phyloP scores from a whole-genome alignment of 2,329 filamentous ascomycete genomes.

The Leptographium radiaticola region DNA sequence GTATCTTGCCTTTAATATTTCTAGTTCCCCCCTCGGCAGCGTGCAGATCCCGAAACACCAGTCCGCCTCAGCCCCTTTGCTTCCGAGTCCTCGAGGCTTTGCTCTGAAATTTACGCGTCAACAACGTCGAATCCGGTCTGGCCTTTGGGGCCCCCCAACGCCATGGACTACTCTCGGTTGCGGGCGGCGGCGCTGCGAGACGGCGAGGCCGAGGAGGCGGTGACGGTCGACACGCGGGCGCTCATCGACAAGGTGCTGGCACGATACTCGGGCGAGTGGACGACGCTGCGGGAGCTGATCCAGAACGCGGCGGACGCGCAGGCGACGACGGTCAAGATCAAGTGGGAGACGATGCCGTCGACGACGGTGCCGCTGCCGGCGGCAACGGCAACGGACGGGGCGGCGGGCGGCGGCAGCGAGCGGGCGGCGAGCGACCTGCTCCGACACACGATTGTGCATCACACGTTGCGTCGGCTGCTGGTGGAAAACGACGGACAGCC shows the following conservation, averaged over 20 bases:
- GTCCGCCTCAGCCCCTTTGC: too few relatives aligned
- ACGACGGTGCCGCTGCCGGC: constrained; percentile 57
- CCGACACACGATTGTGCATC: constrained; percentile 72
- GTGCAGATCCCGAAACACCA: too few relatives aligned
- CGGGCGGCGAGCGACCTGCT: constrained; percentile 45
- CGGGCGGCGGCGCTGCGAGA: constrained; percentile 77
- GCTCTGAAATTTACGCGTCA: too few relatives aligned
- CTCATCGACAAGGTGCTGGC: constrained; percentile 96
- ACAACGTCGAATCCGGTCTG: too few relatives aligned
- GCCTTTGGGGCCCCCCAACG: neutral
- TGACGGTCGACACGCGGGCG: constrained; percentile 93
- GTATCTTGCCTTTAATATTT: neutral
- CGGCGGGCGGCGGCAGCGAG: neutral
- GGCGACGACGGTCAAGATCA: constrained; percentile 77
- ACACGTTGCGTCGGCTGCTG: constrained; percentile 75
- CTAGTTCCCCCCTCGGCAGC: too few relatives aligned
- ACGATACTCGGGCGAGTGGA: constrained; percentile 93
- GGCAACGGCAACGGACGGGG: constrained; percentile 16
- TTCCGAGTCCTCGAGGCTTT: too few relatives aligned
- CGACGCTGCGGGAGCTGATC: constrained; percentile 77
- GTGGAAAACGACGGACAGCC: constrained; percentile 86
- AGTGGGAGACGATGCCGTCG: constrained; percentile 83
- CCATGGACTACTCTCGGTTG: constrained; percentile 62
- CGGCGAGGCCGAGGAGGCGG: constrained; percentile 86
- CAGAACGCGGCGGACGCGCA: constrained; percentile 98